Evolutionary conservation across 176 grass and related monocot genomes (phyloP).

Genomic region (Areca catechu): DNA sequence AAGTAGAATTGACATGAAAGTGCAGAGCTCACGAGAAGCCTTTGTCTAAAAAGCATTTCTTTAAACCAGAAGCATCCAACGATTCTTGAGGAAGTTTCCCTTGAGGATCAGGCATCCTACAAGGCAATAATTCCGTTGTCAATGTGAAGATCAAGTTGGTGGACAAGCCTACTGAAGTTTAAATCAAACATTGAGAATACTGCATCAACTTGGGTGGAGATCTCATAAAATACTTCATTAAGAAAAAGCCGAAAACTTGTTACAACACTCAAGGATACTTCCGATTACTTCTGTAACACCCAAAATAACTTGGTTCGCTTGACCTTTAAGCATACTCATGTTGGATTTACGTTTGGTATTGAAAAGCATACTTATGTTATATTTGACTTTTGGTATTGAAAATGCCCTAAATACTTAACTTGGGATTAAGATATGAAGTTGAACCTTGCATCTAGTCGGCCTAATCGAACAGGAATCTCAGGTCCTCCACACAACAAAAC

Average conservation of each 20-base stretch:
- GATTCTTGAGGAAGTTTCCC: constrained; percentile 90
- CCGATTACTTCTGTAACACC: neutral
- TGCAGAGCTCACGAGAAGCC: constrained; percentile 77
- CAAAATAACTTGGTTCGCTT: neutral
- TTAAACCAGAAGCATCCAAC: constrained; percentile 57
- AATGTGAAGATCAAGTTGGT: constrained; percentile 15
- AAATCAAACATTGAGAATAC: neutral
- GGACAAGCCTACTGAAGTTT: neutral
- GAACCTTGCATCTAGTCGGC: constrained; percentile 85
- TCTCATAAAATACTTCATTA: neutral
- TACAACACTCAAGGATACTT: neutral
- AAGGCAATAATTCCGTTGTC: constrained; percentile 5
- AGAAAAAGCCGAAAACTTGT: neutral
- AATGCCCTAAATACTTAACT: no score
- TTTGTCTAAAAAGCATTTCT: constrained; percentile 51
- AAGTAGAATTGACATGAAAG: constrained; percentile 12
- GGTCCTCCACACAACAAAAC: constrained; percentile 80
- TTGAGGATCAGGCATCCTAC: constrained; percentile 54
- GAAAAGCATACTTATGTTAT: no score
- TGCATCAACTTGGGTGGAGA: neutral
- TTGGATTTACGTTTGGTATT: no score
- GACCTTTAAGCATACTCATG: no score
- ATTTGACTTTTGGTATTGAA: no score
- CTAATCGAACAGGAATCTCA: constrained; percentile 60
- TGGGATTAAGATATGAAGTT: constrained; percentile 5